These are phyloP conservation scores for Corchorus olitorius DNA, from an alignment of 345 rosid genomes.

Conservation along the genomic window DNA sequence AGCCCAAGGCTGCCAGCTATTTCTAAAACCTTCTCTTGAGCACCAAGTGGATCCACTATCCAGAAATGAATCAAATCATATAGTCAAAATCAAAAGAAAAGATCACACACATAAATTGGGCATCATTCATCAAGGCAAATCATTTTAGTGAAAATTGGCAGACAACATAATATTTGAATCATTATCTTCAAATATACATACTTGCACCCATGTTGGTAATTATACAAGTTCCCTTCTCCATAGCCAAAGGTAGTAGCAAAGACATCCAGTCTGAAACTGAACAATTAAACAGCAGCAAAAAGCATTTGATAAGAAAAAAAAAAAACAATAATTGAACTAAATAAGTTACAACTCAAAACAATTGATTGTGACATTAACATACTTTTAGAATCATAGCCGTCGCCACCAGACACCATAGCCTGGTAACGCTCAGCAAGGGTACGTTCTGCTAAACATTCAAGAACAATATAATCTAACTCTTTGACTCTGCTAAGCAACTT, in stretches of 20 bases:
- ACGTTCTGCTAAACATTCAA: slow-evolving; percentile 93
- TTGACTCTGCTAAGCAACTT: slow-evolving; percentile 75
- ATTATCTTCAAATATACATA: slow-evolving; percentile 28
- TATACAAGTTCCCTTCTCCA: slow-evolving; percentile 70
- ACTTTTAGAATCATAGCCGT: slow-evolving; percentile 81
- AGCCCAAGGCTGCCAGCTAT: slow-evolving; percentile 68
- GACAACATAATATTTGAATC: not conserved
- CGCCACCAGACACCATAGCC: slow-evolving; percentile 56
- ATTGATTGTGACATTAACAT: slow-evolving; percentile 21
- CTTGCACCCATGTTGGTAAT: slow-evolving; percentile 97
- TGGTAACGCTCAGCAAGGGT: slow-evolving; percentile 84
- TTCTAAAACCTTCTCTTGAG: slow-evolving; percentile 68
- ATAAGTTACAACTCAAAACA: not conserved
- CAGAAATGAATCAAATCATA: slow-evolving; percentile 3
- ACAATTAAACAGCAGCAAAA: not conserved
- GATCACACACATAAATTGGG: not conserved
- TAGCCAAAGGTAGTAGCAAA: slow-evolving; percentile 73
- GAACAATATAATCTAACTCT: slow-evolving; percentile 74
- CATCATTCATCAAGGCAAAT: not conserved
- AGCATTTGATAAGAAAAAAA: not conserved
- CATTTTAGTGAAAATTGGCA: not conserved
- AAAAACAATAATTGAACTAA: not conserved
- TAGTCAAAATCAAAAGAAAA: slow-evolving; percentile 7
- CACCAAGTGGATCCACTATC: slow-evolving; percentile 79
- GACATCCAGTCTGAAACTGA: slow-evolving; percentile 89